Evolutionary conservation across 331 rosid species (phyloP).

Genomic region (Stylosanthes scabra): DNA sequence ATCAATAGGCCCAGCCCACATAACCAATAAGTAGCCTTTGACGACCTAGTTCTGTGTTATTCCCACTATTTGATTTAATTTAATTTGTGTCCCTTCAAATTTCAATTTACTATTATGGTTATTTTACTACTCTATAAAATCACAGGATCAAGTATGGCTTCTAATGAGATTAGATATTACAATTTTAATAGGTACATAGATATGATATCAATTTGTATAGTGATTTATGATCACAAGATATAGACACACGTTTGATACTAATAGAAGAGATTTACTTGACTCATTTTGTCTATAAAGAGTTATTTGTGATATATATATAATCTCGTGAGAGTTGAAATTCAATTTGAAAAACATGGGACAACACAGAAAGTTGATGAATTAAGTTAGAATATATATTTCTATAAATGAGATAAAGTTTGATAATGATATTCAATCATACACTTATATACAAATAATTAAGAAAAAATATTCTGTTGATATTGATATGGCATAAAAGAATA

Average conservation of each 20-base stretch:
- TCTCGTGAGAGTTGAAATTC: not conserved
- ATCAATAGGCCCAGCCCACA: constrained; percentile 43
- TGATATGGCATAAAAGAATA: too few species aligned
- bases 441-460: too few species aligned
- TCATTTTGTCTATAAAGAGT: not conserved
- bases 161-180: too few species aligned
- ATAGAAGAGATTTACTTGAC: not conserved
- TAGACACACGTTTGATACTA: not conserved
- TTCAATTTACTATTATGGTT: not conserved
- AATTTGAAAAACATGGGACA: not conserved
- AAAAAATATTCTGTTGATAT: too few species aligned
- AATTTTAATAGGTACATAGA: not conserved
- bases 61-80: not conserved
- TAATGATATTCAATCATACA: too few species aligned
- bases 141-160: not conserved
- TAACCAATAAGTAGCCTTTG: not conserved
- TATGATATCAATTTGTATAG: not conserved
- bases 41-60: not conserved
- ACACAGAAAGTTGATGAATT: too few species aligned
- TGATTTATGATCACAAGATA: not conserved
- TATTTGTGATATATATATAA: not conserved
- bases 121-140: not conserved
- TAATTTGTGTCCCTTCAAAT: not conserved
- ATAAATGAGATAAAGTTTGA: too few species aligned
- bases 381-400: not conserved